Evolutionary conservation across 1,284 basidiomycete species (phyloP).

Genomic region (Rhodofomes roseus): DNA sequence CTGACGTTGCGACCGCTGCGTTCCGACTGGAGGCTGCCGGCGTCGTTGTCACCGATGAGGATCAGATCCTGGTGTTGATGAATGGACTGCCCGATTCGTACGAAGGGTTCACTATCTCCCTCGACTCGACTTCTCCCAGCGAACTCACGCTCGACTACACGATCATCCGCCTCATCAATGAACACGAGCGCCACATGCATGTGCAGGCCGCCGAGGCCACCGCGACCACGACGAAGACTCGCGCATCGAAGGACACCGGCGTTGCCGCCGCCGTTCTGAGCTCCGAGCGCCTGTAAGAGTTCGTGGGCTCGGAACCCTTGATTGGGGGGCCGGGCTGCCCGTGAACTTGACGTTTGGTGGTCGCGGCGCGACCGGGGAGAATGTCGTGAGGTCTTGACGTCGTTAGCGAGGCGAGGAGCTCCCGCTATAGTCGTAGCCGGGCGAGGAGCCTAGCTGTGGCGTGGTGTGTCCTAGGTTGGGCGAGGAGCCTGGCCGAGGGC

Average conservation of each 20-base stretch:
- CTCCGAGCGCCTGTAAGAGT: neutral
- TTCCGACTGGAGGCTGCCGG: constrained; percentile 22
- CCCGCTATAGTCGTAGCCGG: too few species aligned
- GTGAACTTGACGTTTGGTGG: too few species aligned
- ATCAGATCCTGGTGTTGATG: constrained; percentile 30
- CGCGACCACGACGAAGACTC: neutral
- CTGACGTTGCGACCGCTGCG: constrained; percentile 19
- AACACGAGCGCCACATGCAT: constrained; percentile 20
- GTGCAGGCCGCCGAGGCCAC: too few species aligned
- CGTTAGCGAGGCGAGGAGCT: too few species aligned
- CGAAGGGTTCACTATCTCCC: constrained; percentile 25
- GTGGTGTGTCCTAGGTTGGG: too few species aligned
- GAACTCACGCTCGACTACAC: constrained; percentile 25
- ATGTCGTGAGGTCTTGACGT: too few species aligned
- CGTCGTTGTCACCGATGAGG: constrained; percentile 25
- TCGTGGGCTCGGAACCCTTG: too few species aligned
- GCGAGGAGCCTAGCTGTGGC: too few species aligned
- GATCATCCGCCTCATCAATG: constrained; percentile 26
- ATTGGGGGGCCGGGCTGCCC: too few species aligned
- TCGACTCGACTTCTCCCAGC: constrained; percentile 23
- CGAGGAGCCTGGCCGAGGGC: too few species aligned
- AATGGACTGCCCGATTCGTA: constrained; percentile 28
- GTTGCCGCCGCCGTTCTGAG: neutral
- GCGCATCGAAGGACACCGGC: neutral
- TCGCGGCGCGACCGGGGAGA: too few species aligned